Conservation (phyloP, 2,329 filamentous ascomycete species). For the Alternaria sp. region DNA sequence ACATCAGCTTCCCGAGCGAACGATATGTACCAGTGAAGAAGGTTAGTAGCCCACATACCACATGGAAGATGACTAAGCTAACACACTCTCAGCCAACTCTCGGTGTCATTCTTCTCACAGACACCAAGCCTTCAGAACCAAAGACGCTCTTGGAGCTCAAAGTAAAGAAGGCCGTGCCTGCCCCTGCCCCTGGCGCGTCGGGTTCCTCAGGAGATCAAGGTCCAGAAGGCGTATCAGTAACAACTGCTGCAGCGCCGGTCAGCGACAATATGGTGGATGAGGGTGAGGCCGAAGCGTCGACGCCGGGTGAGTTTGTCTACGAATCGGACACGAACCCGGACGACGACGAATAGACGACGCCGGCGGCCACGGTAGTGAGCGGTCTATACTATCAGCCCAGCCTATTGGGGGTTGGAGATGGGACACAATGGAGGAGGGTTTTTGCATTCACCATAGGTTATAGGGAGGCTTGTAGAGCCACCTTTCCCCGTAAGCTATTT, state of each 20-base stretch:
- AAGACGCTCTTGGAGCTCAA: slow-evolving; percentile 90
- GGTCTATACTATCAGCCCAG: slow-evolving; percentile 37
- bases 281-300: slow-evolving; percentile 76
- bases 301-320: slow-evolving; percentile 81
- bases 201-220: slow-evolving; percentile 47
- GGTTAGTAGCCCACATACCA: slow-evolving; percentile 59
- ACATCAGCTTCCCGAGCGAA: slow-evolving; percentile 88
- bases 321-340: slow-evolving; percentile 70
- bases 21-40: slow-evolving; percentile 94
- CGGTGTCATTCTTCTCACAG: slow-evolving; percentile 88
- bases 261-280: slow-evolving; percentile 84
- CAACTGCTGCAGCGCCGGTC: slow-evolving; percentile 70
- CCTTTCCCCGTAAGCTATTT: slow-evolving; percentile 35
- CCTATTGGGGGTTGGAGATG: slow-evolving; percentile 18
- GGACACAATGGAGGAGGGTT: slow-evolving; percentile 14
- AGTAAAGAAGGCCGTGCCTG: slow-evolving; percentile 75
- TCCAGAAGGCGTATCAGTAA: slow-evolving; percentile 66
- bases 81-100: slow-evolving; percentile 76
- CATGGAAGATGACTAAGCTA: slow-evolving; percentile 22
- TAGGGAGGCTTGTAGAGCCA: slow-evolving; percentile 36
- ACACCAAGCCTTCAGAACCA: slow-evolving; percentile 79
- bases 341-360: slow-evolving; percentile 42
- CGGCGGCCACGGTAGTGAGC: slow-evolving; percentile 14
- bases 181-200: slow-evolving; percentile 56
- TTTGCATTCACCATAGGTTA: slow-evolving; percentile 34